Conservation (phyloP, 345 rosid species). For the Eutrema japonicum region DNA sequence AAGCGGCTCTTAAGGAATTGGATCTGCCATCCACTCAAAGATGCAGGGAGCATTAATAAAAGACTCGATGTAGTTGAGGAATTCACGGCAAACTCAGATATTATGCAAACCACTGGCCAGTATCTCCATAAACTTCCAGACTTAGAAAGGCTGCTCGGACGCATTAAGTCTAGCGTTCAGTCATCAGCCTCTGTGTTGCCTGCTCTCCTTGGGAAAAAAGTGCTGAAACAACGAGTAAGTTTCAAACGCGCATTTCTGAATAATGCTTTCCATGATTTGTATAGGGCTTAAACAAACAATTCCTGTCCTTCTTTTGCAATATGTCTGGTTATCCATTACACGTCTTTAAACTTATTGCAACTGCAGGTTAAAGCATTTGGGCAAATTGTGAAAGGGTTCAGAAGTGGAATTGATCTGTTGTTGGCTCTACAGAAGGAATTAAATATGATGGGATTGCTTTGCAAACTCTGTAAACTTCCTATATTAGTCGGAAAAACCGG, state of each 20-base stretch:
- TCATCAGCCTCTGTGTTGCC: slow-evolving; percentile 64
- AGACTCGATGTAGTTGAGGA: slow-evolving; percentile 76
- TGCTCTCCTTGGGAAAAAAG: slow-evolving; percentile 74
- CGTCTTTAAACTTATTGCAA: slow-evolving; percentile 19
- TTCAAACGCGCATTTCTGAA: slow-evolving; percentile 1
- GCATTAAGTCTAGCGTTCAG: slow-evolving; percentile 69
- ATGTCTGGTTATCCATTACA: slow-evolving; percentile 16
- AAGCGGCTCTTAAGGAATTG: slow-evolving; percentile 86
- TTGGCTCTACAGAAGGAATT: slow-evolving; percentile 58
- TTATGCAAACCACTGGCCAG: slow-evolving; percentile 55
- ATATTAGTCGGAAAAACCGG: slow-evolving; percentile 58
- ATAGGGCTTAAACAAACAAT: background rate
- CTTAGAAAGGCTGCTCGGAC: slow-evolving; percentile 84
- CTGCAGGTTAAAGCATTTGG: slow-evolving; percentile 82
- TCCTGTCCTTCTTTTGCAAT: slow-evolving; percentile 10
- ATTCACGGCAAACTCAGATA: slow-evolving; percentile 58
- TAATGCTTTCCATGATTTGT: slow-evolving; percentile 18
- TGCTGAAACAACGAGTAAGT: slow-evolving; percentile 74
- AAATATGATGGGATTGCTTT: slow-evolving; percentile 48
- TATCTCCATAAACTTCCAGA: slow-evolving; percentile 81
- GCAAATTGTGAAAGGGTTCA: slow-evolving; percentile 81
- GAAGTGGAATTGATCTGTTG: slow-evolving; percentile 75
- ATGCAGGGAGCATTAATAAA: slow-evolving; percentile 67
- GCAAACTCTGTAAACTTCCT: slow-evolving; percentile 65
- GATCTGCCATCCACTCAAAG: slow-evolving; percentile 95